Evolutionary conservation across 2,329 filamentous ascomycete genomes (phyloP).

Genomic region (Venturiaceae sp.): DNA sequence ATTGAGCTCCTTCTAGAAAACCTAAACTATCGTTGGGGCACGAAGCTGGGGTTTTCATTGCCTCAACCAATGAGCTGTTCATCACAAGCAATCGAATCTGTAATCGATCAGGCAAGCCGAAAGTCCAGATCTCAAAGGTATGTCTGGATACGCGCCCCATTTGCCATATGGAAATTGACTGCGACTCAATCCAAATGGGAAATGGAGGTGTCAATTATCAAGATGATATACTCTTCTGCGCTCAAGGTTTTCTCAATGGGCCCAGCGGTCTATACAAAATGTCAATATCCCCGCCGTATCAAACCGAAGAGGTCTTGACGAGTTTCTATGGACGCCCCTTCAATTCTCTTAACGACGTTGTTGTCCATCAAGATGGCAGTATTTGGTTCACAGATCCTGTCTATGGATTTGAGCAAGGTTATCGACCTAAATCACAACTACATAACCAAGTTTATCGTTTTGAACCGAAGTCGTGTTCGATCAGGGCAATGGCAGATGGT

Average conservation of each 20-base stretch:
- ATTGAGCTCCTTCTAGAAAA: constrained; percentile 30
- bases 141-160: not conserved
- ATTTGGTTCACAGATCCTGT: constrained; percentile 42
- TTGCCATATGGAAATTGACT: not conserved
- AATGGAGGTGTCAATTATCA: constrained; percentile 22
- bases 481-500: constrained; percentile 30
- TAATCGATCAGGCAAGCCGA: constrained; percentile 12
- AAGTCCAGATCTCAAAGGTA: constrained; percentile 13
- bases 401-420: constrained; percentile 21
- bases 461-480: constrained; percentile 27
- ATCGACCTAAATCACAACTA: constrained; percentile 20
- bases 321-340: constrained; percentile 8
- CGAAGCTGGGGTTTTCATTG: constrained; percentile 33
- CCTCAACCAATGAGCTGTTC: constrained; percentile 21
- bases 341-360: constrained; percentile 10
- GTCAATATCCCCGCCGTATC: not conserved
- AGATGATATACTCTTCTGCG: constrained; percentile 22
- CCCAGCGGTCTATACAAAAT: constrained; percentile 18
- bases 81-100: constrained; percentile 27
- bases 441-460: constrained; percentile 33
- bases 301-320: not conserved
- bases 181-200: constrained; percentile 11
- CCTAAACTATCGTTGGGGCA: constrained; percentile 37
- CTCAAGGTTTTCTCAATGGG: constrained; percentile 19
- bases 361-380: constrained; percentile 22